Percentiles rank a stretch among this genome's conserved stretches.
These are phyloP conservation scores for Amoebophrya sp. DNA, from an alignment of 169 alveolate genomes.

Conservation along the genomic window DNA sequence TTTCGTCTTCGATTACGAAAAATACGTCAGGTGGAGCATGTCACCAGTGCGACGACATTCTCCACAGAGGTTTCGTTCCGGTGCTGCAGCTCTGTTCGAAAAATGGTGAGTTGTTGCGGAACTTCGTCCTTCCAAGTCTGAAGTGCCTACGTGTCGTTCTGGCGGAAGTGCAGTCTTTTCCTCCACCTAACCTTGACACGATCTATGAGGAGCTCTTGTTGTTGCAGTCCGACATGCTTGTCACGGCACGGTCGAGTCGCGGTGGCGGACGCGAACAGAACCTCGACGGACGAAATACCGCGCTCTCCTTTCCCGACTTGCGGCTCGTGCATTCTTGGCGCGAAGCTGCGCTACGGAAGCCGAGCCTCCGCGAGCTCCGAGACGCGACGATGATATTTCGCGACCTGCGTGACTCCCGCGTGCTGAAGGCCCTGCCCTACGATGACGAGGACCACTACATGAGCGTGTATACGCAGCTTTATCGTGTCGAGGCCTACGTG, in stretches of 20 bases:
- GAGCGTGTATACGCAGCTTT: slow-evolving; percentile 4
- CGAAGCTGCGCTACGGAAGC: neutral
- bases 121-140: neutral
- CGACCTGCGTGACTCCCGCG: slow-evolving; percentile 11
- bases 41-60: neutral
- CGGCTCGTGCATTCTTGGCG: neutral
- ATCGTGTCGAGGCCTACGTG: neutral
- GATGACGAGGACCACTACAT: slow-evolving; percentile 10
- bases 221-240: neutral
- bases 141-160: neutral
- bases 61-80: neutral
- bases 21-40: neutral
- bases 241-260: neutral
- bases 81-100: neutral
- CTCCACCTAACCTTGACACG: neutral
- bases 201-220: neutral
- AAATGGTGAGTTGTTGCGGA: neutral
- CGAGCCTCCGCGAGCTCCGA: neutral
- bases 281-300: neutral
- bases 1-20: neutral
- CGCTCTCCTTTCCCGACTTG: neutral
- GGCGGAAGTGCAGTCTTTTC: neutral
- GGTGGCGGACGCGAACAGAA: neutral
- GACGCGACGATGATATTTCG: neutral
- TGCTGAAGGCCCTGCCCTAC: neutral